Conservation (phyloP, 805 yeast species). For the Martiniozyma abietophila region DNA sequence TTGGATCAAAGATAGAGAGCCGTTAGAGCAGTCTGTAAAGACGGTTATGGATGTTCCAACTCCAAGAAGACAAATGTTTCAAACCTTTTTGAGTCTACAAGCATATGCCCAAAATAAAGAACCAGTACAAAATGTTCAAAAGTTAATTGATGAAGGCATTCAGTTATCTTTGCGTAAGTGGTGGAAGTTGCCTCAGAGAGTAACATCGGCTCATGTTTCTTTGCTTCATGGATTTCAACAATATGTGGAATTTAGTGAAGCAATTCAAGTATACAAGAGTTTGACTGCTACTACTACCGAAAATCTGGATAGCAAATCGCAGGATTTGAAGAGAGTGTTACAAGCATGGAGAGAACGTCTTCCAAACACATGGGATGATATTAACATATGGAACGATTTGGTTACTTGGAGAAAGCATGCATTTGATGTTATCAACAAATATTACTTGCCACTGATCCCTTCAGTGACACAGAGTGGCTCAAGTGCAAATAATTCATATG, state of each 20-base stretch:
- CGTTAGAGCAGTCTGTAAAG: conserved; percentile 87
- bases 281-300: conserved; percentile 85
- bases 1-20: conserved; percentile 93
- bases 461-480: conserved; percentile 65
- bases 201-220: conserved; percentile 80
- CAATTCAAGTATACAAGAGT: conserved; percentile 85
- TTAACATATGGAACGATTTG: conserved; percentile 93
- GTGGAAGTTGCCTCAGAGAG: conserved; percentile 74
- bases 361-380: conserved; percentile 96
- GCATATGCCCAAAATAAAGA: conserved; percentile 89
- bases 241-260: conserved; percentile 95
- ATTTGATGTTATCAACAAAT: conserved; percentile 89
- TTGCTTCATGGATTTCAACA: conserved; percentile 93
- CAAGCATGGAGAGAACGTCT: conserved; percentile 98
- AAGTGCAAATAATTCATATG: conserved; percentile 79
- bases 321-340: conserved; percentile 85
- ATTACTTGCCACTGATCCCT: conserved; percentile 87
- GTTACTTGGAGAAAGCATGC: conserved; percentile 99
- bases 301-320: conserved; percentile 85
- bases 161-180: conserved; percentile 87
- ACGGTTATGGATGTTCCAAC: conserved; percentile 98
- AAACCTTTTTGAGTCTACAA: conserved; percentile 86
- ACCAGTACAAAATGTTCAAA: conserved; percentile 73
- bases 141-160: conserved; percentile 91
- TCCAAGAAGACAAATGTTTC: conserved; percentile 91